Evolutionary conservation across 129 eudicot genomes (phyloP).

Genomic region (Lonicera japonica): DNA sequence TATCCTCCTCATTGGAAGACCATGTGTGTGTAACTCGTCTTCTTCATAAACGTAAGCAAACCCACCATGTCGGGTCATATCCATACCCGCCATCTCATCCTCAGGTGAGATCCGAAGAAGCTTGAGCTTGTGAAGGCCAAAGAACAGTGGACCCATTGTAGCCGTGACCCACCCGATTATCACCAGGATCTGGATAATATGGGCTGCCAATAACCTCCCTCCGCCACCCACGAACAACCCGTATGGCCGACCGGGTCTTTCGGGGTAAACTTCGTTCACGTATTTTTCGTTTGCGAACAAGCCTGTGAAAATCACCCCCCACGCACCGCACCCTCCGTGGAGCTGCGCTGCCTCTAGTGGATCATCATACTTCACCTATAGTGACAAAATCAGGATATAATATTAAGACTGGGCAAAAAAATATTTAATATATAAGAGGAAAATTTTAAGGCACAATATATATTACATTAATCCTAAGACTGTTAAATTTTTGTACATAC

Average conservation of each 20-base stretch:
- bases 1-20: constrained; percentile 21
- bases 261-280: constrained; percentile 27
- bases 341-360: constrained; percentile 43
- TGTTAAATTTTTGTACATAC: too few relatives aligned
- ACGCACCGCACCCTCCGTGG: constrained; percentile 43
- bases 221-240: constrained; percentile 44
- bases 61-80: constrained; percentile 44
- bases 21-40: constrained; percentile 9
- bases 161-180: constrained; percentile 34
- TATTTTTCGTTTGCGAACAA: constrained; percentile 31
- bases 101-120: constrained; percentile 34
- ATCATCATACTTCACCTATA: constrained; percentile 33
- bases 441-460: too few relatives aligned
- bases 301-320: constrained; percentile 42
- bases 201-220: constrained; percentile 26
- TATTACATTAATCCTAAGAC: too few relatives aligned
- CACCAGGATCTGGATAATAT: constrained; percentile 26
- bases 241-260: constrained; percentile 20
- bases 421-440: too few relatives aligned
- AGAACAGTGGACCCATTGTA: constrained; percentile 43
- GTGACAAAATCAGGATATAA: too few relatives aligned
- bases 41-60: constrained; percentile 32
- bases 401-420: too few relatives aligned
- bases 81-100: constrained; percentile 46
- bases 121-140: constrained; percentile 20